phyloP scores from a whole-genome alignment of 257 asterid species.

The Capsicum baccatum region DNA sequence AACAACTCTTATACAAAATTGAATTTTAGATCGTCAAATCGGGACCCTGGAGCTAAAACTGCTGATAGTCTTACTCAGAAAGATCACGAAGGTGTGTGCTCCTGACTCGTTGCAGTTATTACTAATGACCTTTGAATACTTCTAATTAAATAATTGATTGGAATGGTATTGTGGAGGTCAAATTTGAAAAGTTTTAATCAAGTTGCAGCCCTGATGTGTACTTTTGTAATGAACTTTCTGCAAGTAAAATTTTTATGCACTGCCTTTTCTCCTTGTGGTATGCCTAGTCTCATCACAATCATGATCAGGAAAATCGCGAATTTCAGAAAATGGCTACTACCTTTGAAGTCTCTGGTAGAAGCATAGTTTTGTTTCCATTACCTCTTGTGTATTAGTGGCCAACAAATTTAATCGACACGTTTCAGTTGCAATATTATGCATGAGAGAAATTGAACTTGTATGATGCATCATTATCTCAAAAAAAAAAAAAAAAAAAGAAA shows the following conservation, averaged over 20 bases:
- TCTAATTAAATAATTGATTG: background rate
- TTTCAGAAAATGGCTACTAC: slow-evolving; percentile 1
- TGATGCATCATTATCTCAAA: background rate
- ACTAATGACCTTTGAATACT: background rate
- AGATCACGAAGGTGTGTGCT: slow-evolving; percentile 72
- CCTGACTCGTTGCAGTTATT: slow-evolving; percentile 16
- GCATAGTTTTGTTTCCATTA: background rate
- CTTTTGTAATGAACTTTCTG: slow-evolving; percentile 20
- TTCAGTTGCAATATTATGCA: background rate
- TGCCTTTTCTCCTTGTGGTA: background rate
- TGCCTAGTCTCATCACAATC: slow-evolving; percentile 16
- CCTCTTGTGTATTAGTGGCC: slow-evolving; percentile 5
- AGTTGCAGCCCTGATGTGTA: background rate
- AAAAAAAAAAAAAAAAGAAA: too few species aligned
- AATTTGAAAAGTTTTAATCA: background rate
- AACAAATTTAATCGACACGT: background rate
- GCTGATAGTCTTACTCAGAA: slow-evolving; percentile 70
- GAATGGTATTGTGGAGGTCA: background rate
- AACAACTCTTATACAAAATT: background rate
- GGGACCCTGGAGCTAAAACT: slow-evolving; percentile 89
- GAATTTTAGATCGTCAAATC: slow-evolving; percentile 71
- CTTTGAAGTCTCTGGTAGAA: background rate
- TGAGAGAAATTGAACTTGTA: background rate
- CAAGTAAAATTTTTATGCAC: slow-evolving; percentile 18
- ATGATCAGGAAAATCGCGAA: slow-evolving; percentile 21